Evolutionary conservation across 202 grass and related monocot genomes (phyloP).

Genomic region (Carex sylvatica): DNA sequence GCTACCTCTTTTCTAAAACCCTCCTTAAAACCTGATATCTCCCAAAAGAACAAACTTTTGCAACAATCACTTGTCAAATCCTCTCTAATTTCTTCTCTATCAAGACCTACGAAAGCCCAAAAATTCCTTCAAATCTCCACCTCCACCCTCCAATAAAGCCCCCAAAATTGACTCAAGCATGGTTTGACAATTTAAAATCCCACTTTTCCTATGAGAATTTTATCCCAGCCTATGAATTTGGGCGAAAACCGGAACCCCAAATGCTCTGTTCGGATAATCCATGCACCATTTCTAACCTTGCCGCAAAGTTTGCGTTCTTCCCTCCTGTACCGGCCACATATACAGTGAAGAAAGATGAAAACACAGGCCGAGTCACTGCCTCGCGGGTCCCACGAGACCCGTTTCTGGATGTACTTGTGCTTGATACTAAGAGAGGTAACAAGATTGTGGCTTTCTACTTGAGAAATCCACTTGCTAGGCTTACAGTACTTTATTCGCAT

Average conservation of each 20-base stretch:
- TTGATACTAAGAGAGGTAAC: constrained; percentile 68
- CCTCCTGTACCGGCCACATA: constrained; percentile 93
- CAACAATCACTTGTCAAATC: neutral
- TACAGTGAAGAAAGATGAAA: constrained; percentile 70
- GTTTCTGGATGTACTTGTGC: constrained; percentile 67
- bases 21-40: constrained; percentile 15
- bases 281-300: constrained; percentile 97
- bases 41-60: constrained; percentile 1
- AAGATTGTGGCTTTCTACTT: constrained; percentile 98
- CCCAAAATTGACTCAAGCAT: constrained; percentile 14
- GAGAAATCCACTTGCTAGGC: constrained; percentile 66
- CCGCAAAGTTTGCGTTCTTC: constrained; percentile 98
- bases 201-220: constrained; percentile 23
- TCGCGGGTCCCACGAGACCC: constrained; percentile 76
- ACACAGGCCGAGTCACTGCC: constrained; percentile 60
- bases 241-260: constrained; percentile 16
- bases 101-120: constrained; percentile 3
- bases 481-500: constrained; percentile 96
- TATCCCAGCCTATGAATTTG: constrained; percentile 20
- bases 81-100: constrained; percentile 12
- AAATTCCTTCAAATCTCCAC: neutral
- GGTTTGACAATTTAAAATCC: neutral
- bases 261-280: constrained; percentile 34
- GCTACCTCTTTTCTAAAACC: constrained; percentile 17
- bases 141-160: too few relatives aligned